Conservation (phyloP, 31 red algal genomes). For the Odonthalia washingtoniensis region DNA sequence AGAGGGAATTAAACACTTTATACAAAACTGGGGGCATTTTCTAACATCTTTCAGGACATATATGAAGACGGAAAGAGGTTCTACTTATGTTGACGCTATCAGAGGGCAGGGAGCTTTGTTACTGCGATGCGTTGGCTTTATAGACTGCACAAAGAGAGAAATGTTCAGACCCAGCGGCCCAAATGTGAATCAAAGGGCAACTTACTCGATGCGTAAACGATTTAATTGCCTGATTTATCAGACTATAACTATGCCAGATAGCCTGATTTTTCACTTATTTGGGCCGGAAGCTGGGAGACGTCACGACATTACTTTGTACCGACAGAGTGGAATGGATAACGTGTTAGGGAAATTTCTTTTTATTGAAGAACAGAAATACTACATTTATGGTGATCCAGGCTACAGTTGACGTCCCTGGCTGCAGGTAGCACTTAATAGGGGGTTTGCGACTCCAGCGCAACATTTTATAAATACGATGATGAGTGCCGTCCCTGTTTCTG, state of each 20-base stretch:
- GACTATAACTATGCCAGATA: constrained; percentile 41
- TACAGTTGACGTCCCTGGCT: constrained; percentile 40
- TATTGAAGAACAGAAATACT: constrained; percentile 16
- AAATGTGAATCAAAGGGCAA: not conserved
- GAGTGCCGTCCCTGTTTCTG: constrained; percentile 11
- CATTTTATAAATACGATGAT: constrained; percentile 14
- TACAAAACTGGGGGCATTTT: too few species aligned
- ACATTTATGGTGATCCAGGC: constrained; percentile 39
- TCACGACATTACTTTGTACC: constrained; percentile 38
- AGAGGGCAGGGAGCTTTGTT: too few species aligned
- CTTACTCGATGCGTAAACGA: constrained; percentile 19
- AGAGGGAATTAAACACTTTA: too few species aligned
- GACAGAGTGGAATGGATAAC: constrained; percentile 35
- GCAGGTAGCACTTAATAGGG: not conserved
- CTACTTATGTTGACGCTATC: too few species aligned
- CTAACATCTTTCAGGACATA: too few species aligned
- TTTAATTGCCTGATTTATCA: constrained; percentile 18
- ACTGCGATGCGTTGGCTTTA: constrained; percentile 50
- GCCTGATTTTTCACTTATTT: constrained; percentile 41
- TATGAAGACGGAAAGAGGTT: too few species aligned
- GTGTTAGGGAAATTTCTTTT: not conserved
- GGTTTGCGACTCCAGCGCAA: not conserved
- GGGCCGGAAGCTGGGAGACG: constrained; percentile 18
- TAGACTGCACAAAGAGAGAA: constrained; percentile 42
- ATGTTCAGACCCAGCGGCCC: constrained; percentile 31